phyloP scores from a whole-genome alignment of 805 yeast genomes.

The Yamadazyma ubonensis region DNA sequence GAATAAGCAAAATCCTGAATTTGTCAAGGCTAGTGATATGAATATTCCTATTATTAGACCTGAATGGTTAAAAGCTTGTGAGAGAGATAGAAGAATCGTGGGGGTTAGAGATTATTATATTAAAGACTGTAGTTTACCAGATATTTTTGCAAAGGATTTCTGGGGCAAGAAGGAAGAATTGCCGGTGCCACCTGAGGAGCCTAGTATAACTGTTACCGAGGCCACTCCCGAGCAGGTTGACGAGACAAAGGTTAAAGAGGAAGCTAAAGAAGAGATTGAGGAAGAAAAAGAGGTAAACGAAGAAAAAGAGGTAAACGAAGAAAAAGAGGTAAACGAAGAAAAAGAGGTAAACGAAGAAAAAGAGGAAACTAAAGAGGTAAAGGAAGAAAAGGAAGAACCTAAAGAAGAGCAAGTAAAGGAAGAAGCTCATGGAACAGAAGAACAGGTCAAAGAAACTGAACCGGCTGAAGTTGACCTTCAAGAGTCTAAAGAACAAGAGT shows the following conservation, averaged over 20 bases:
- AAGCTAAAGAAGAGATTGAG: conserved; percentile 4
- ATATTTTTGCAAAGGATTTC: conserved; percentile 41
- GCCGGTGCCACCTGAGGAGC: conserved; percentile 10
- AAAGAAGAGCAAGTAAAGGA: conserved; percentile 3
- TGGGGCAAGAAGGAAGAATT: conserved; percentile 26
- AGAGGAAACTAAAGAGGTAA: conserved; percentile 1
- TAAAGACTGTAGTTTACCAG: conserved; percentile 50
- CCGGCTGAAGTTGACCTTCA: conserved; percentile 5
- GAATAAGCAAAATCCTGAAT: conserved; percentile 66
- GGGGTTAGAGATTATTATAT: conserved; percentile 88
- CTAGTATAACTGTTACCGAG: conserved; percentile 8
- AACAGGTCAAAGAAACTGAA: conserved; percentile 1
- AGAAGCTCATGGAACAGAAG: not conserved
- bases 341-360: not conserved
- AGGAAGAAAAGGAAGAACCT: not conserved
- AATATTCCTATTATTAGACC: conserved; percentile 95
- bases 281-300: conserved; percentile 1
- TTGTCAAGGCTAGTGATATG: conserved; percentile 73
- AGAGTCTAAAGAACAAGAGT: conserved; percentile 15
- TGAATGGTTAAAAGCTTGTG: conserved; percentile 96
- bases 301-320: not conserved
- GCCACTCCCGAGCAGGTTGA: conserved; percentile 6
- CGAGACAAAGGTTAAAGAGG: conserved; percentile 1
- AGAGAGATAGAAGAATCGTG: conserved; percentile 79
- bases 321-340: conserved; percentile 1